Conservation (phyloP, 148 eudicot genomes). For the Spergularia bocconei region DNA sequence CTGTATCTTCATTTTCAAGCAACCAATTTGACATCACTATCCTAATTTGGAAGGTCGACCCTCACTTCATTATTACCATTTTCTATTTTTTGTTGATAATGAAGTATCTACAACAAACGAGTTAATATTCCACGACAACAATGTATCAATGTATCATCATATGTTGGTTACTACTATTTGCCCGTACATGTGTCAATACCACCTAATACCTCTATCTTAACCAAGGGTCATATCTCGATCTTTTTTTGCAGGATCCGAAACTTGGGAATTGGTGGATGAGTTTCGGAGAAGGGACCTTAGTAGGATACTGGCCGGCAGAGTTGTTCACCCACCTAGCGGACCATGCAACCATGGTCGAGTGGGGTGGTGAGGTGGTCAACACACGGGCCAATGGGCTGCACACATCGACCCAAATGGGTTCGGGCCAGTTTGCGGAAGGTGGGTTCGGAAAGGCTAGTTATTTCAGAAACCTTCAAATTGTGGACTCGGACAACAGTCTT, state of each 20-base stretch:
- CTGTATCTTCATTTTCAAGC: conserved; percentile 49
- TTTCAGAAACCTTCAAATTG: conserved; percentile 76
- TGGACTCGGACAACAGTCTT: conserved; percentile 85
- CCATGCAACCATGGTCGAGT: conserved; percentile 96
- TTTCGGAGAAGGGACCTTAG: conserved; percentile 70
- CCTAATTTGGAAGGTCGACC: conserved; percentile 86
- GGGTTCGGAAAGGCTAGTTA: conserved; percentile 89
- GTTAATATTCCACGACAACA: too few relatives aligned
- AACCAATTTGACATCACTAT: conserved; percentile 79
- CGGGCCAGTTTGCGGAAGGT: conserved; percentile 77
- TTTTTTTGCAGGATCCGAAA: conserved; percentile 72
- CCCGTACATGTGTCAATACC: too few relatives aligned
- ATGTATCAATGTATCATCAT: too few relatives aligned
- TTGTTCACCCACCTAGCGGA: conserved; percentile 79
- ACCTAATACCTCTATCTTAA: too few relatives aligned
- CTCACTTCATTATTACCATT: not conserved
- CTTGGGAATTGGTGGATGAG: conserved; percentile 99
- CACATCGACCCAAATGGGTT: conserved; percentile 92
- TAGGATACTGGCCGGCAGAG: conserved; percentile 95
- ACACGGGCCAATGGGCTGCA: conserved; percentile 60
- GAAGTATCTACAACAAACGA: too few relatives aligned
- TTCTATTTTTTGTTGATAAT: not conserved
- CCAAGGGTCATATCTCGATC: too few relatives aligned
- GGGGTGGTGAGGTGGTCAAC: conserved; percentile 98
- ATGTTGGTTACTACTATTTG: too few relatives aligned